A percentile compares a stretch with the other conserved stretches of the same genome.
Conservation (phyloP, 768 basidiomycete genomes). For the Sporobolomyces pararoseus region DNA sequence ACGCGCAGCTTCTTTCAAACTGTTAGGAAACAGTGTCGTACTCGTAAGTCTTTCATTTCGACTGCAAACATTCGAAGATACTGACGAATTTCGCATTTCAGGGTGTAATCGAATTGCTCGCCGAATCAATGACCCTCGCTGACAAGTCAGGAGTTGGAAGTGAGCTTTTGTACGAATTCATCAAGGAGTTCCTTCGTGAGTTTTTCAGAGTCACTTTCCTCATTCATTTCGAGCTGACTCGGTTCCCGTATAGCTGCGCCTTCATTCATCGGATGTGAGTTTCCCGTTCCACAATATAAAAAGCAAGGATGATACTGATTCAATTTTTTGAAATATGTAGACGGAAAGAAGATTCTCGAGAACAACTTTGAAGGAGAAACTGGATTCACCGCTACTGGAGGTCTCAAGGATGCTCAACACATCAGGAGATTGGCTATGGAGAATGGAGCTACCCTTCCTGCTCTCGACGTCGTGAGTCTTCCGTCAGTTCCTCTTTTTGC, state of each 20-base stretch:
- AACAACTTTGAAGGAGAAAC: conserved; percentile 69
- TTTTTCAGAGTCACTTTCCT: conserved; percentile 39
- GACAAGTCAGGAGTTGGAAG: conserved; percentile 77
- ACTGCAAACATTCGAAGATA: too few relatives aligned
- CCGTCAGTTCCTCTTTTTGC: not conserved
- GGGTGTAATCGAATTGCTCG: conserved; percentile 63
- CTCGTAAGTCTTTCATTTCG: conserved; percentile 46
- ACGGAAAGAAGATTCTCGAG: conserved; percentile 59
- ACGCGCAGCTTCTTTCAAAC: conserved; percentile 73
- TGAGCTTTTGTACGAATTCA: conserved; percentile 55
- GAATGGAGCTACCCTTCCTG: conserved; percentile 47
- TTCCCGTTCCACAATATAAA: not conserved
- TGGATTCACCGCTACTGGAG: conserved; percentile 73
- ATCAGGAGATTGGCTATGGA: conserved; percentile 67
- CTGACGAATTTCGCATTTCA: not conserved
- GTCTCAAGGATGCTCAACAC: conserved; percentile 71
- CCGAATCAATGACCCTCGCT: conserved; percentile 77
- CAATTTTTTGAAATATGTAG: not conserved
- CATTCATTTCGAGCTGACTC: not conserved
- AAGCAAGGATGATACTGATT: not conserved
- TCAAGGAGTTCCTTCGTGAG: conserved; percentile 67
- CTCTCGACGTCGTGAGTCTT: conserved; percentile 21
- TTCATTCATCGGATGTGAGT: conserved; percentile 20
- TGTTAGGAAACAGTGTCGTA: conserved; percentile 48
- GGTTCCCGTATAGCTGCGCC: conserved; percentile 16